Percentiles rank a stretch among this genome's conserved stretches.
phyloP scores from a whole-genome alignment of 306 rosid genomes.

The Trifolium dubium region DNA sequence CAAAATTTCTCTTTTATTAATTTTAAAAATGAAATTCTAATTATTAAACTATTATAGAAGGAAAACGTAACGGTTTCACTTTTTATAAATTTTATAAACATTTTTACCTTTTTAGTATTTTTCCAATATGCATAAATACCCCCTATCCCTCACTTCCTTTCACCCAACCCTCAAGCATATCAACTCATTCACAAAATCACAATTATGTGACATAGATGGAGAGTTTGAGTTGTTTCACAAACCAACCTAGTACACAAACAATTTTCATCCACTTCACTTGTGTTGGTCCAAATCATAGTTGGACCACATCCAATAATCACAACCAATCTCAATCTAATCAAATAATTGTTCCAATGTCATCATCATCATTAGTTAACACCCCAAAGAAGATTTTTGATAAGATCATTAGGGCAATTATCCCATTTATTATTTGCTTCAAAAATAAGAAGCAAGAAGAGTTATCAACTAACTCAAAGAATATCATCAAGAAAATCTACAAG shows the following conservation, averaged over 20 bases:
- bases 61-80: background rate
- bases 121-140: background rate
- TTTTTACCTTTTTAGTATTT: background rate
- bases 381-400: conserved; percentile 37
- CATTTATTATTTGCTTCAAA: conserved; percentile 15
- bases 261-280: conserved; percentile 36
- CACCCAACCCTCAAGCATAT: background rate
- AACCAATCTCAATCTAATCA: background rate
- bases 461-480: conserved; percentile 21
- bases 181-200: background rate
- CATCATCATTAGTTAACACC: background rate
- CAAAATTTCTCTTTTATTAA: too few relatives aligned
- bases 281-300: conserved; percentile 35
- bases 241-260: conserved; percentile 13
- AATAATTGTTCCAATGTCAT: background rate
- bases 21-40: too few relatives aligned
- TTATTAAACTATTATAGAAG: too few relatives aligned
- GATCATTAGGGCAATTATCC: conserved; percentile 18
- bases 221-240: background rate
- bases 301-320: background rate
- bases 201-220: conserved; percentile 29
- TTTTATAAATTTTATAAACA: background rate
- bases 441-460: conserved; percentile 20
- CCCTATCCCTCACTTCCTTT: background rate
- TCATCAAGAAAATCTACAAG: conserved; percentile 25